phyloP scores from a whole-genome alignment of 2,329 filamentous ascomycete genomes.

The Amesomyces nigricolor region DNA sequence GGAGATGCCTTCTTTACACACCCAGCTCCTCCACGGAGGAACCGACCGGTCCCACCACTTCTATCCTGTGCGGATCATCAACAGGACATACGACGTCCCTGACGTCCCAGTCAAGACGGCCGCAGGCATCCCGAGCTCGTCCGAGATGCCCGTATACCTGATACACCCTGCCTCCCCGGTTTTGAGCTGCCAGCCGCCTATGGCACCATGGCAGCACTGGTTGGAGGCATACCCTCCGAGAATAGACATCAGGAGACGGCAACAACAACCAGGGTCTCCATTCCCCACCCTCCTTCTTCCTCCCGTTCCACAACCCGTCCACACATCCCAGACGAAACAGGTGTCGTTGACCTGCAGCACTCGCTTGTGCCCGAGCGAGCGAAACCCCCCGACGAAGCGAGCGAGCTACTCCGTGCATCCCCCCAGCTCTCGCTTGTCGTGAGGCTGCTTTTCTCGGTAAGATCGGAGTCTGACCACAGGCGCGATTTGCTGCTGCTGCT shows the following conservation, averaged over 20 bases:
- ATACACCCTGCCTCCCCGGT: neutral
- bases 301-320: conserved; percentile 20
- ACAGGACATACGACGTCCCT: no score
- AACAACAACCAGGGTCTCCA: conserved; percentile 16
- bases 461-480: no score
- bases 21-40: no score
- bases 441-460: neutral
- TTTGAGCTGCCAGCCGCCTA: conserved; percentile 6
- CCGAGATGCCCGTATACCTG: neutral
- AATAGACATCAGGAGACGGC: conserved; percentile 18
- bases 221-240: conserved; percentile 10
- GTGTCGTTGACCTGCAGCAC: conserved; percentile 22
- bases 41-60: no score
- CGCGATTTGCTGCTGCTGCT: neutral
- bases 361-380: conserved; percentile 25
- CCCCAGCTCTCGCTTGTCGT: neutral
- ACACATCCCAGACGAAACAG: conserved; percentile 27
- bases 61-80: conserved; percentile 1
- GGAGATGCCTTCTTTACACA: no score
- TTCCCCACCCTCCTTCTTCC: conserved; percentile 13
- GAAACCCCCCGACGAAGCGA: conserved; percentile 17
- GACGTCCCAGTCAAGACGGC: neutral
- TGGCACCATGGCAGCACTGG: conserved; percentile 7
- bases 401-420: neutral
- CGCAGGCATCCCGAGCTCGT: conserved; percentile 5